These are phyloP conservation scores for Galeopsis tetrahit DNA, from an alignment of 257 asterid species.

Conservation along the genomic window DNA sequence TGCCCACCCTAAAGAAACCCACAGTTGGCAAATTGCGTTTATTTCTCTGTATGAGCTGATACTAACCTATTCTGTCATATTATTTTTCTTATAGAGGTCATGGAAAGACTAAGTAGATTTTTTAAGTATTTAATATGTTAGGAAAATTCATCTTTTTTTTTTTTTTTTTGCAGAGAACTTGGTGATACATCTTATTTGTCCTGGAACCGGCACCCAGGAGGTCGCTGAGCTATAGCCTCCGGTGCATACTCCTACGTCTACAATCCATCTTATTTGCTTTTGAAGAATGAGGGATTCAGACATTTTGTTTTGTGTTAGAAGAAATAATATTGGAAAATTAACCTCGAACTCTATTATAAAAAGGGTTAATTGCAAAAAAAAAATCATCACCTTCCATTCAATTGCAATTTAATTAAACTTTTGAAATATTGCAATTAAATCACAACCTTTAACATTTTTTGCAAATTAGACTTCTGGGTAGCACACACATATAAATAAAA, in stretches of 20 bases:
- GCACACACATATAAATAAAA: no score
- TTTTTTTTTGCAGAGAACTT: slow-evolving; percentile 63
- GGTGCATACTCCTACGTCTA: neutral
- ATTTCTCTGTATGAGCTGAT: neutral
- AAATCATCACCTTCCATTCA: no score
- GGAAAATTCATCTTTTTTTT: neutral
- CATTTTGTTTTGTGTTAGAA: slow-evolving; percentile 10
- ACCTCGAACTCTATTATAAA: neutral
- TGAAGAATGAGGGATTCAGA: slow-evolving; percentile 3
- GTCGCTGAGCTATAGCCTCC: slow-evolving; percentile 42
- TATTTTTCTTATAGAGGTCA: no score
- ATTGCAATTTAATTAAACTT: no score
- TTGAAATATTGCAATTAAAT: no score
- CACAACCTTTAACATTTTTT: no score
- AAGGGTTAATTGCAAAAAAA: no score
- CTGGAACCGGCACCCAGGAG: slow-evolving; percentile 86
- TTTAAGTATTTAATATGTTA: no score
- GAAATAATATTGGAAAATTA: slow-evolving; percentile 6
- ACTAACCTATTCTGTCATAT: no score
- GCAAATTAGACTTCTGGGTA: no score
- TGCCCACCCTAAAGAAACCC: neutral
- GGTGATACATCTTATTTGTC: slow-evolving; percentile 92
- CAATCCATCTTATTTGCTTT: no score
- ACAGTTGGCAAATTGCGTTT: neutral
- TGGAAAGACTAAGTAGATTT: no score